Percentiles rank a stretch among this genome's conserved stretches.
phyloP scores from a whole-genome alignment of 176 grass and related monocot genomes.

The Zoysia pacifica region DNA sequence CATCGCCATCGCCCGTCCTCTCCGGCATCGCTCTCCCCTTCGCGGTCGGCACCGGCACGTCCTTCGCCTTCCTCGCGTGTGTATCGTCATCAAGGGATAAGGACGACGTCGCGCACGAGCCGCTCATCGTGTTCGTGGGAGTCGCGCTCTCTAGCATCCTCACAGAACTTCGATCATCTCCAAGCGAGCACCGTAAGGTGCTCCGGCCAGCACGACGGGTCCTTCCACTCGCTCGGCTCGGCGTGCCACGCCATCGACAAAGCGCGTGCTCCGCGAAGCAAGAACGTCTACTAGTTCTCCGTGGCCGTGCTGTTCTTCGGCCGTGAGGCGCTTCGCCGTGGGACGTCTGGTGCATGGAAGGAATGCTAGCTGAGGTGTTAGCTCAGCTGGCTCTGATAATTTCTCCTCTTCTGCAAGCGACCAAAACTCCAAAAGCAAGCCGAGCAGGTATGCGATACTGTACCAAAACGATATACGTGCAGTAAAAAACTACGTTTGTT shows the following conservation, averaged over 20 bases:
- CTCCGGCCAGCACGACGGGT: constrained; percentile 63
- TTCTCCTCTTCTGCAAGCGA: no score
- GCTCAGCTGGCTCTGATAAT: no score
- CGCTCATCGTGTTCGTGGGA: constrained; percentile 77
- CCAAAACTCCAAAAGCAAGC: no score
- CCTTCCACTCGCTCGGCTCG: constrained; percentile 53
- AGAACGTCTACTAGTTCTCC: constrained; percentile 73
- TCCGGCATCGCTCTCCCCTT: constrained; percentile 68
- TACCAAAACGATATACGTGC: no score
- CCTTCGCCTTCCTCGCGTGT: constrained; percentile 50
- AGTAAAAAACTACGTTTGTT: no score
- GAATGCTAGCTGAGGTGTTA: no score
- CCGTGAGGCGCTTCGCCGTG: constrained; percentile 62
- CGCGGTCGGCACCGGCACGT: constrained; percentile 59
- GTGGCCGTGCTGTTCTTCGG: constrained; percentile 81
- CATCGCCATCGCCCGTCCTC: constrained; percentile 47
- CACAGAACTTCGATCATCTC: constrained; percentile 64
- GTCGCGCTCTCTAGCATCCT: constrained; percentile 83
- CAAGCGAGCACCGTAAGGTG: constrained; percentile 67
- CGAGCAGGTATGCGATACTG: no score
- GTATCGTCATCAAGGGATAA: constrained; percentile 57
- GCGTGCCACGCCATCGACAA: constrained; percentile 63
- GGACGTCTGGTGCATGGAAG: no score
- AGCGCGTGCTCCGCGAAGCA: constrained; percentile 61
- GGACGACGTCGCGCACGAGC: constrained; percentile 12